phyloP scores from a whole-genome alignment of 352 stramenopile species.

The Pythium aristosporum region DNA sequence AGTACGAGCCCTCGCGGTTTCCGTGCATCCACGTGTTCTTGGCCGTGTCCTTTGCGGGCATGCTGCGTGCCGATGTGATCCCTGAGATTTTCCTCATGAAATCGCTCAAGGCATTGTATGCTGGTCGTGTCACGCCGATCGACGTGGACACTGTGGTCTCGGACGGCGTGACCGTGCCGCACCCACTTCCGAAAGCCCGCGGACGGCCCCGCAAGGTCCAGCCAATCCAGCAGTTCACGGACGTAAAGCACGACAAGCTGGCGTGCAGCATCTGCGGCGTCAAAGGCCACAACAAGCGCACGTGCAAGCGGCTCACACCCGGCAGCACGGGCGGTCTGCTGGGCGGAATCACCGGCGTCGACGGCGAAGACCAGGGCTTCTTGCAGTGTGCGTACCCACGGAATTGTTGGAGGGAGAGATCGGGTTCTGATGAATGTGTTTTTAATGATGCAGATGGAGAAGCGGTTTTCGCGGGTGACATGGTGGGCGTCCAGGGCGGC shows the following conservation, averaged over 20 bases:
- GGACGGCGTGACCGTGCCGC: constrained; percentile 56
- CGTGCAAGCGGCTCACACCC: constrained; percentile 54
- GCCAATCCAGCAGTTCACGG: constrained; percentile 75
- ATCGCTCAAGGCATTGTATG: constrained; percentile 72
- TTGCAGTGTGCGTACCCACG: constrained; percentile 15
- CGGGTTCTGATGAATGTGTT: neutral
- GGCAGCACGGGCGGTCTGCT: constrained; percentile 19
- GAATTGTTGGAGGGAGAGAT: neutral
- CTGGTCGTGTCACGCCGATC: constrained; percentile 73
- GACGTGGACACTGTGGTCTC: constrained; percentile 68
- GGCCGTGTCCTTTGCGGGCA: constrained; percentile 55
- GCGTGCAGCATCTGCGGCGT: constrained; percentile 77
- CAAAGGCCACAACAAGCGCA: constrained; percentile 85
- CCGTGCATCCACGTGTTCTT: constrained; percentile 81
- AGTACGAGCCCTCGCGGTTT: constrained; percentile 73
- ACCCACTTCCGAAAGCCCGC: constrained; percentile 52
- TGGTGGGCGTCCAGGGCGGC: constrained; percentile 7
- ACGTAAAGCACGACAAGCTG: constrained; percentile 71
- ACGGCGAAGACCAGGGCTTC: constrained; percentile 22
- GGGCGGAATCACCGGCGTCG: constrained; percentile 13
- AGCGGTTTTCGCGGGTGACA: constrained; percentile 21
- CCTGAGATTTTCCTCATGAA: constrained; percentile 81
- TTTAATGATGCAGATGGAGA: constrained; percentile 21
- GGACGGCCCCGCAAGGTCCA: constrained; percentile 75
- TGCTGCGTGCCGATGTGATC: constrained; percentile 71